These are phyloP conservation scores for Candida vartiovaarae DNA, from an alignment of 805 yeast species.

Conservation along the genomic window DNA sequence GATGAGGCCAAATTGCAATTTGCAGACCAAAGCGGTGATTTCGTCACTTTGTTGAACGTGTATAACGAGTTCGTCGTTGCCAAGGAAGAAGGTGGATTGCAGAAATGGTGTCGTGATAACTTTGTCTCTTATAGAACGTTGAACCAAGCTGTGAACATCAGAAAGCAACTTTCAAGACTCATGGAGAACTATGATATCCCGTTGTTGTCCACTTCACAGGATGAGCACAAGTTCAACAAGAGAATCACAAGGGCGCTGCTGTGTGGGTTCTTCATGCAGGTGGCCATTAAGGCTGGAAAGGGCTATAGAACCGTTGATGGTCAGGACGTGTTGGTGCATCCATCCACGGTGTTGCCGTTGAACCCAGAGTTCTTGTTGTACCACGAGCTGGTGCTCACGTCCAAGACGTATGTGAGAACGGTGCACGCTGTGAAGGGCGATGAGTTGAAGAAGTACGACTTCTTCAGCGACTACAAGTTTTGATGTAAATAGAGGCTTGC, in stretches of 20 bases:
- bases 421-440: slow-evolving; percentile 86
- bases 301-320: slow-evolving; percentile 94
- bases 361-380: slow-evolving; percentile 72
- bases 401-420: slow-evolving; percentile 83
- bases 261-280: slow-evolving; percentile 97
- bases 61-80: slow-evolving; percentile 76
- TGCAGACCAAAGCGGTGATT: slow-evolving; percentile 58
- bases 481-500: background rate
- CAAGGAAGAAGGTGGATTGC: slow-evolving; percentile 61
- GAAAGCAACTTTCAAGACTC: slow-evolving; percentile 64
- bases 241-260: slow-evolving; percentile 81
- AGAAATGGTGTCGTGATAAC: slow-evolving; percentile 88
- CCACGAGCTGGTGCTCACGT: slow-evolving; percentile 77
- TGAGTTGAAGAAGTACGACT: slow-evolving; percentile 35
- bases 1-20: slow-evolving; percentile 57
- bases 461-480: slow-evolving; percentile 25
- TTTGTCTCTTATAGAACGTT: slow-evolving; percentile 72
- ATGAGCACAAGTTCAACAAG: slow-evolving; percentile 61
- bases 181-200: slow-evolving; percentile 71
- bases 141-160: slow-evolving; percentile 58
- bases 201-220: slow-evolving; percentile 59
- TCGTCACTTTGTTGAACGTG: slow-evolving; percentile 70
- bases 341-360: slow-evolving; percentile 67
- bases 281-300: slow-evolving; percentile 82
- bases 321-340: slow-evolving; percentile 76